phyloP scores from a whole-genome alignment of 2,329 filamentous ascomycete genomes.

The Beauveria sp. region DNA sequence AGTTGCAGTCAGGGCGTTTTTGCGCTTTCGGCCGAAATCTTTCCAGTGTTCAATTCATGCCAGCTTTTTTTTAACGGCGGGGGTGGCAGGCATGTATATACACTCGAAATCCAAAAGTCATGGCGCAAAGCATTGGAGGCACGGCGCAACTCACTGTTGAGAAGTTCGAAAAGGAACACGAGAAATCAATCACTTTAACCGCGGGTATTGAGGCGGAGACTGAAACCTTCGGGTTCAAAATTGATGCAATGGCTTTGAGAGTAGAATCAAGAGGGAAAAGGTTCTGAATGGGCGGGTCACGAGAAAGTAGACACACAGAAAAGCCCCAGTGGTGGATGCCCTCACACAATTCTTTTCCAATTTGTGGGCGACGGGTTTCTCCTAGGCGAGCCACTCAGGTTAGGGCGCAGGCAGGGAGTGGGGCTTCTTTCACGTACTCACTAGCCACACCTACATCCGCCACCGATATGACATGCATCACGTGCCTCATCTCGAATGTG shows the following conservation, averaged over 20 bases:
- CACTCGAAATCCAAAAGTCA: background rate
- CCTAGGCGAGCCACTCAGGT: conserved; percentile 18
- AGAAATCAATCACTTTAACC: conserved; percentile 99
- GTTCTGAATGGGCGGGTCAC: background rate
- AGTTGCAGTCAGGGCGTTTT: background rate
- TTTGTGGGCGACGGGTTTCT: conserved; percentile 3
- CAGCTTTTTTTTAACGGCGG: background rate
- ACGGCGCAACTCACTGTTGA: conserved; percentile 26
- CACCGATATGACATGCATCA: conserved; percentile 2
- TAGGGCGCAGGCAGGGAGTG: conserved; percentile 17
- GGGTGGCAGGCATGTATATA: background rate
- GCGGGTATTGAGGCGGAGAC: conserved; percentile 86
- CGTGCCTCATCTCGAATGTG: conserved; percentile 6
- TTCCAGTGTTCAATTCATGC: background rate
- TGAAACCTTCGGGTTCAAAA: conserved; percentile 89
- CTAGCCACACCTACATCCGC: conserved; percentile 3
- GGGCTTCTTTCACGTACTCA: background rate
- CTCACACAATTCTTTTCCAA: conserved; percentile 8
- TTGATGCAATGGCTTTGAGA: conserved; percentile 24
- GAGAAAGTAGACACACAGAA: background rate
- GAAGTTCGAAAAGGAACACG: conserved; percentile 54
- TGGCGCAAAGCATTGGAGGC: background rate
- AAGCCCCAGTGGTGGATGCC: background rate
- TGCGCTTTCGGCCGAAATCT: background rate
- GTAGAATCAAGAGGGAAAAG: conserved; percentile 21